phyloP scores from a whole-genome alignment of 768 basidiomycete genomes.

The Imleria badia region DNA sequence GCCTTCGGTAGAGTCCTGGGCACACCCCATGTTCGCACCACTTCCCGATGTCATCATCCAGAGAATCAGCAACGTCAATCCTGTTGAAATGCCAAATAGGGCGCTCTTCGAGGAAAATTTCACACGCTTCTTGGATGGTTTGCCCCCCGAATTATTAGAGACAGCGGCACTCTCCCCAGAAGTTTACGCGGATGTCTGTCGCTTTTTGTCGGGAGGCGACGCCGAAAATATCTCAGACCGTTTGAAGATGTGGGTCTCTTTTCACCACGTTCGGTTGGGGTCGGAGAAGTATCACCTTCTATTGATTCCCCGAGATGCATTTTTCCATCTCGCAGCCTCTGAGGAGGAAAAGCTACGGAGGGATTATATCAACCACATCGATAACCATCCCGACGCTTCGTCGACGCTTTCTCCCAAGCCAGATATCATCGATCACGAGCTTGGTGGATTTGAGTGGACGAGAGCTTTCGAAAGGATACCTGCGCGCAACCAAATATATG shows the following conservation, averaged over 20 bases:
- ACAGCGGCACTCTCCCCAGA: constrained; percentile 58
- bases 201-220: constrained; percentile 41
- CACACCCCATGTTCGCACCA: constrained; percentile 54
- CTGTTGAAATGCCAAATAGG: constrained; percentile 60
- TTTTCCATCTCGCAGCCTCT: constrained; percentile 48
- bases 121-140: constrained; percentile 45
- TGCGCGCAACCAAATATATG: constrained; percentile 66
- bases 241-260: constrained; percentile 50
- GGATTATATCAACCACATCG: constrained; percentile 44
- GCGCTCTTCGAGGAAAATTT: constrained; percentile 52
- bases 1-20: constrained; percentile 57
- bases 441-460: constrained; percentile 33
- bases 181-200: constrained; percentile 51
- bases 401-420: constrained; percentile 17
- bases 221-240: constrained; percentile 39
- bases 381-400: constrained; percentile 17
- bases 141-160: constrained; percentile 57
- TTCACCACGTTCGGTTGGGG: constrained; percentile 62
- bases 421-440: constrained; percentile 19
- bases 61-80: constrained; percentile 51
- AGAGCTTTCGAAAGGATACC: constrained; percentile 60
- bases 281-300: constrained; percentile 59
- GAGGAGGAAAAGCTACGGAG: constrained; percentile 51
- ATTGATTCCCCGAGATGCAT: constrained; percentile 58
- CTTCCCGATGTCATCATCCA: constrained; percentile 58